phyloP scores from a whole-genome alignment of 306 rosid species.

The Quercus aquifolioides region DNA sequence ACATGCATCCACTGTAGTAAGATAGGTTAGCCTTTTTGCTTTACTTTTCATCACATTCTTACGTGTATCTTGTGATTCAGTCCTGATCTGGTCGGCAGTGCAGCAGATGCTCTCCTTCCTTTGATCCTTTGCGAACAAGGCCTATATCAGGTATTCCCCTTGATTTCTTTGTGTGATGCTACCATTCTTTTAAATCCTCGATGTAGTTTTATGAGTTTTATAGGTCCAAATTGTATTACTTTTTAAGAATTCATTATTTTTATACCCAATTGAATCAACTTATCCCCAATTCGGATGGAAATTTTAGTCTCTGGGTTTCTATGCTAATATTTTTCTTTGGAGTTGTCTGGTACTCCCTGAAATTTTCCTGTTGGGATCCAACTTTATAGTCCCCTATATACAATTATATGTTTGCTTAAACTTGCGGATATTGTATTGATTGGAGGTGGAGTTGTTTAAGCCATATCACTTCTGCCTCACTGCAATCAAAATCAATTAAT shows the following conservation, averaged over 20 bases:
- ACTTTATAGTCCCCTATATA: neutral
- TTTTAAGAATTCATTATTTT: neutral
- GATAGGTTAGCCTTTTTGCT: neutral
- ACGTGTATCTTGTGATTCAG: slow-evolving; percentile 39
- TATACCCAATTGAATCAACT: neutral
- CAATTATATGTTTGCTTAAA: neutral
- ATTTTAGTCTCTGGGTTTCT: neutral
- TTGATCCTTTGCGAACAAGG: slow-evolving; percentile 82
- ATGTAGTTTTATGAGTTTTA: neutral
- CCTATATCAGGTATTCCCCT: slow-evolving; percentile 67
- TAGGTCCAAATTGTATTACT: neutral
- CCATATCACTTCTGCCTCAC: neutral
- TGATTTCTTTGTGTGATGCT: neutral
- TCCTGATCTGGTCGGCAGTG: slow-evolving; percentile 78
- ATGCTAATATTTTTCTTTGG: too few species aligned
- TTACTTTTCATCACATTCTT: slow-evolving; percentile 9
- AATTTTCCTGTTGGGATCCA: too few species aligned
- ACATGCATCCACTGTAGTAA: neutral
- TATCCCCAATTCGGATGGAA: neutral
- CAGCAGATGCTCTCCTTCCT: slow-evolving; percentile 98
- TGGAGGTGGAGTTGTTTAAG: neutral
- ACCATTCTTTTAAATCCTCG: neutral
- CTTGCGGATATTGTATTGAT: neutral
- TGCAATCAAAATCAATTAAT: neutral
- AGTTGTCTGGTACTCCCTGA: too few species aligned